Conservation (phyloP, 139 green algal species). For the Chlorella vulgaris region DNA sequence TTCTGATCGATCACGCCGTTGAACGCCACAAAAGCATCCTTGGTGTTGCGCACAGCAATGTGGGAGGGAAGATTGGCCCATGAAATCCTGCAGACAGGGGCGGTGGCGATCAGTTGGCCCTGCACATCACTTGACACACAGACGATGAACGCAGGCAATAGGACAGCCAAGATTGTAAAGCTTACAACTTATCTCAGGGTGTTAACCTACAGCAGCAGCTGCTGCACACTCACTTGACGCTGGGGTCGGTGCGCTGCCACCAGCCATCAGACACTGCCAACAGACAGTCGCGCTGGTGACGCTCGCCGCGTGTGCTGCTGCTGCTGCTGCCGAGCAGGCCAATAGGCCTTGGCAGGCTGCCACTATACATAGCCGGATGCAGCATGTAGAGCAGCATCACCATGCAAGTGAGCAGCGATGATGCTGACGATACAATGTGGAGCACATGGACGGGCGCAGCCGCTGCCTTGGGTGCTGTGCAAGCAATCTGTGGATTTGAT, state of each 20-base stretch:
- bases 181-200: no score
- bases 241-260: background rate
- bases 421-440: background rate
- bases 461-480: no score
- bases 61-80: background rate
- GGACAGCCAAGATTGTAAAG: no score
- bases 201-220: no score
- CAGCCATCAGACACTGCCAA: background rate
- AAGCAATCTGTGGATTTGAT: no score
- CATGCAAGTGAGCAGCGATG: background rate
- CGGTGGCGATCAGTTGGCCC: no score
- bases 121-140: no score
- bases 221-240: background rate
- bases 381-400: conserved; percentile 1
- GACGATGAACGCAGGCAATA: no score
- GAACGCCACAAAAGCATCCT: background rate
- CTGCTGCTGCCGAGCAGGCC: background rate
- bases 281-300: background rate
- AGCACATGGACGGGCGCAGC: no score
- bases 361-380: background rate
- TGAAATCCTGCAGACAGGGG: background rate
- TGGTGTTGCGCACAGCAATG: background rate
- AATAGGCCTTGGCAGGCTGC: background rate
- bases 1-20: background rate
- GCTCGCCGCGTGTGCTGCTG: background rate